These are phyloP conservation scores for Hortiboletus flavorubellus DNA, from an alignment of 768 basidiomycete species.

Conservation along the genomic window DNA sequence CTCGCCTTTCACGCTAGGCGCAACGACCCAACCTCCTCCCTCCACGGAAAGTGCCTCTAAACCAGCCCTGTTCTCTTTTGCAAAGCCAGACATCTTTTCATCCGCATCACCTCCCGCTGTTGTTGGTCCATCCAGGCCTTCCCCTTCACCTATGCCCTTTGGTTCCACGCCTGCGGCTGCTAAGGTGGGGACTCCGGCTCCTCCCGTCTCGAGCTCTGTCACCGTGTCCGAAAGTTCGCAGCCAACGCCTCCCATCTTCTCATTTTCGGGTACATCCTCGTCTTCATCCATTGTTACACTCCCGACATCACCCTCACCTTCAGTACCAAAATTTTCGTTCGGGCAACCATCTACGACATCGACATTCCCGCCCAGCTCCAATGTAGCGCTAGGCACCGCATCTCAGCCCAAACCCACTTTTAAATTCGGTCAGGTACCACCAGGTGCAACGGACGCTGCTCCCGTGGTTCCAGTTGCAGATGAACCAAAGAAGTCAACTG, in stretches of 20 bases:
- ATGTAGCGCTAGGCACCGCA: slow-evolving; percentile 3
- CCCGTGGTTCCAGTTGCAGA: slow-evolving; percentile 12
- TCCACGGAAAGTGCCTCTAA: slow-evolving; percentile 11
- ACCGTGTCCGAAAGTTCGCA: slow-evolving; percentile 10
- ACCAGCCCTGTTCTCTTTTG: slow-evolving; percentile 8
- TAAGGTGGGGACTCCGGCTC: slow-evolving; percentile 5
- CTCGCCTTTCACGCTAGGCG: slow-evolving; percentile 5
- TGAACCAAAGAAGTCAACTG: slow-evolving; percentile 26
- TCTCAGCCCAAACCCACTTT: slow-evolving; percentile 22
- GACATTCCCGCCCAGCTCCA: neutral
- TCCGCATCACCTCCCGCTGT: slow-evolving; percentile 19
- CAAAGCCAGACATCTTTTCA: slow-evolving; percentile 22
- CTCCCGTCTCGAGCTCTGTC: neutral
- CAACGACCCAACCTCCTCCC: slow-evolving; percentile 6
- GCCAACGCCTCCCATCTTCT: slow-evolving; percentile 17
- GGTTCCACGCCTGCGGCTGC: slow-evolving; percentile 7
- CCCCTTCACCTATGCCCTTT: slow-evolving; percentile 1
- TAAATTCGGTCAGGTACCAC: slow-evolving; percentile 21
- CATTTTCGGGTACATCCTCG: slow-evolving; percentile 18
- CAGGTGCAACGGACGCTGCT: slow-evolving; percentile 24
- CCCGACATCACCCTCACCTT: slow-evolving; percentile 6
- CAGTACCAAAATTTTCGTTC: slow-evolving; percentile 26
- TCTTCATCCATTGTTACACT: slow-evolving; percentile 1
- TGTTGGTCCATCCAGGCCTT: slow-evolving; percentile 1
- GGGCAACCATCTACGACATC: slow-evolving; percentile 15